Conservation (phyloP, 495 filamentous ascomycete species). For the Talaromyces nanjingensis region DNA sequence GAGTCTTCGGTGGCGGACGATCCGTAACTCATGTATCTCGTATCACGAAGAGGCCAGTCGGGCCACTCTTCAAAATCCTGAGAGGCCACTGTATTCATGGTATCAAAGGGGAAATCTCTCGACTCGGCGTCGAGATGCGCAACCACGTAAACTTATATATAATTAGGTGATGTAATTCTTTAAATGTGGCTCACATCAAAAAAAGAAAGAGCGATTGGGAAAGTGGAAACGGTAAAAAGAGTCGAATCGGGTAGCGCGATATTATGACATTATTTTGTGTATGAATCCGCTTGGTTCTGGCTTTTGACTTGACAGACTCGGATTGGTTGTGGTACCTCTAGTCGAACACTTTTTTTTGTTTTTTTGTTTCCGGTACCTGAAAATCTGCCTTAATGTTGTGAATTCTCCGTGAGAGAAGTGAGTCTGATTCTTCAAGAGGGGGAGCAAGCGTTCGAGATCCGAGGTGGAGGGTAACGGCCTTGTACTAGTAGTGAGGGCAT, state of each 20-base stretch:
- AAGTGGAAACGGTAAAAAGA: background rate
- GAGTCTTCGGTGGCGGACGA: constrained; percentile 37
- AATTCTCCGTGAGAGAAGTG: background rate
- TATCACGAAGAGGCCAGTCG: constrained; percentile 16
- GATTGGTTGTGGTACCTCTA: background rate
- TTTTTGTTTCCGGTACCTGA: background rate
- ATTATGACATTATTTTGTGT: background rate
- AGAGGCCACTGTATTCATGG: constrained; percentile 2
- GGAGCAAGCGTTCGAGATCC: background rate
- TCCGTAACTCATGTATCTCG: constrained; percentile 28
- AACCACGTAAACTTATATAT: background rate
- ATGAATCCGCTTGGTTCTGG: background rate
- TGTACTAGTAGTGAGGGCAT: background rate
- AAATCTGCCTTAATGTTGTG: background rate
- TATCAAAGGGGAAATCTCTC: background rate
- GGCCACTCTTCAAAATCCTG: constrained; percentile 32
- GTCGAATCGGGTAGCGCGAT: background rate
- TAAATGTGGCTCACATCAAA: background rate
- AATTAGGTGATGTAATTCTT: background rate
- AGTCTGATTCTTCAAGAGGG: background rate
- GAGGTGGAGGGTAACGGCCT: background rate
- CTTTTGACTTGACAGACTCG: background rate
- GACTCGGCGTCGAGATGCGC: background rate
- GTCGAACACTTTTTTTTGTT: background rate
- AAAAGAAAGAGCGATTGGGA: constrained; percentile 2